Base-by-base conservation (phyloP, 805 yeast species). In the Yarrowia phangngaensis region DNA sequence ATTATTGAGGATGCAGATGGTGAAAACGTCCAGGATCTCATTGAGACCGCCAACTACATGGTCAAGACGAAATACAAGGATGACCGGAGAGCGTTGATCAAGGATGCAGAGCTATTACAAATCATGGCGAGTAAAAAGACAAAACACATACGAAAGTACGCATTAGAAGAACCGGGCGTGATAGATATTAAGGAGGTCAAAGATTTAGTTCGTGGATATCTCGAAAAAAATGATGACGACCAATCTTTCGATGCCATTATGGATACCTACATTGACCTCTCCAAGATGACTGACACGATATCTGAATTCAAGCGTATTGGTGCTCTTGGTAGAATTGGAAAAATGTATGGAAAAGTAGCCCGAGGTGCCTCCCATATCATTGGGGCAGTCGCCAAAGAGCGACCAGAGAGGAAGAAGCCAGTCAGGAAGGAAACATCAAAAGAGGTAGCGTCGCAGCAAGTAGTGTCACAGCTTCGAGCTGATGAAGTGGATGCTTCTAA, bases 41-140 rank as follows among this genome's bases (percentile, higher is more conserved):
- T 38, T 19, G 32, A 38, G 23, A 17, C 17, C 9, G 45, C 45
- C 23, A 38, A 38, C 24, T 12, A n/a, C 5, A 13, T 26, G 24
- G 27, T 22, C 9, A 8, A 24, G n/a, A 9, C 11, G 4, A 38
- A 27, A 24, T 38, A 26, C 32, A 6, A 38, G 7, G 32, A 38
- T 11, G 45, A 38, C 32, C 45, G 45, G 11, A 27, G 45, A 27
- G 45, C 45, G 8, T 24, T 38, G 11, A 27, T 38, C 45, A 38
- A 38, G 19, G 45, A 38, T 19, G 31, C 45, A 4, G 32, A 26
- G 6, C 32, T 38, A 17, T 17, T 38, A 7, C 23, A 26, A 8
- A 17, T 15, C 3, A 8, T 38, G 16, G 22, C 45, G 7, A 8
- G n/a, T 14, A 38, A 38, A 11, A 38, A 38, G 17, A 27, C 45